Percentiles rank a stretch among this genome's conserved stretches.
Evolutionary conservation across 2,329 filamentous ascomycete genomes (phyloP).

Genomic region (Fusarium incarnatum): DNA sequence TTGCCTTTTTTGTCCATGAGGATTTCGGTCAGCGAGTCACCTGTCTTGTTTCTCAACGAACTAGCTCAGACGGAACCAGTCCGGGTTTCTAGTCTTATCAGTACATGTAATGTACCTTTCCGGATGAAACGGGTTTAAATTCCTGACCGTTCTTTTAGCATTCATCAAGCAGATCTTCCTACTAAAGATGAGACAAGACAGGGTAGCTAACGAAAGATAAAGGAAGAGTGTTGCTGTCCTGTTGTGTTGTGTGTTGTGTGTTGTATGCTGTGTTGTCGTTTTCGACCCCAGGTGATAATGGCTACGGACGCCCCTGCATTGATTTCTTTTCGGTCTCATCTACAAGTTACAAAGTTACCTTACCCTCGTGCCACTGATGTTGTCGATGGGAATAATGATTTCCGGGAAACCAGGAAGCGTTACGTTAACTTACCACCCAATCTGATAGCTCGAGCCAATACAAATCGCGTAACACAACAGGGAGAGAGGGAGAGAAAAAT

Average conservation of each 20-base stretch:
- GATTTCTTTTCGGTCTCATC: slow-evolving; percentile 22
- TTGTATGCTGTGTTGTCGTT: slow-evolving; percentile 18
- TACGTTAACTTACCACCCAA: slow-evolving; percentile 41
- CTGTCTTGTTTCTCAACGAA: slow-evolving; percentile 18
- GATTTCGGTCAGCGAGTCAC: slow-evolving; percentile 35
- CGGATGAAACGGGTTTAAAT: slow-evolving; percentile 24
- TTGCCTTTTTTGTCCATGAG: slow-evolving; percentile 34
- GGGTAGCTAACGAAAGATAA: slow-evolving; percentile 27
- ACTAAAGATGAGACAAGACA: slow-evolving; percentile 14
- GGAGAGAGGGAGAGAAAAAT: slow-evolving; percentile 2
- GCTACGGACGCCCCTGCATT: slow-evolving; percentile 36
- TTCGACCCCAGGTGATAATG: slow-evolving; percentile 34
- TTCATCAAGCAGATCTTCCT: slow-evolving; percentile 11
- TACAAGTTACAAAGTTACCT: slow-evolving; percentile 38
- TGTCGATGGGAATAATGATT: slow-evolving; percentile 21
- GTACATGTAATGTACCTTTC: slow-evolving; percentile 40
- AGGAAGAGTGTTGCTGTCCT: slow-evolving; percentile 35
- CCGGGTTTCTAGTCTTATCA: slow-evolving; percentile 43
- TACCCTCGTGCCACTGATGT: slow-evolving; percentile 20
- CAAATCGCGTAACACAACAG: slow-evolving; percentile 4
- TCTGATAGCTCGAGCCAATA: slow-evolving; percentile 30
- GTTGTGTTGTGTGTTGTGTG: background rate
- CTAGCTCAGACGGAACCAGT: slow-evolving; percentile 35
- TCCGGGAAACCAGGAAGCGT: slow-evolving; percentile 16
- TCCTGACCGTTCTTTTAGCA: slow-evolving; percentile 36